Evolutionary conservation across 148 eudicot genomes (phyloP), one percentile per base, ranked within the genome.

Genomic region (Simmondsia chinensis): DNA sequence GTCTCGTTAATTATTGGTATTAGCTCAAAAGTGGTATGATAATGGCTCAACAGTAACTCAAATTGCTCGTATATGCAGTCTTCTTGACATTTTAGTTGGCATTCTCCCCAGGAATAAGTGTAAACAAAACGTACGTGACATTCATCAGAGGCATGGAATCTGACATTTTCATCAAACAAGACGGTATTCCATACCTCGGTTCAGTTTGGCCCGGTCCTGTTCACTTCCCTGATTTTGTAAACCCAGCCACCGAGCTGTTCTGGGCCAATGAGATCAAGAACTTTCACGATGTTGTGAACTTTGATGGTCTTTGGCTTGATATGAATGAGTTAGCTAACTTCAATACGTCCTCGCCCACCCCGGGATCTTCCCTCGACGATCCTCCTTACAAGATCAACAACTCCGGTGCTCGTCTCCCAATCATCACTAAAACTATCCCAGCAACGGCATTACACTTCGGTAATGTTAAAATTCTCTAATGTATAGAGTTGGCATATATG

Each of bases 301-400:
- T 64, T 20, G 71, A 70, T 21, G 75, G 75, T 29, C 27, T 70
- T 20, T 70, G 75, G 75, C 50, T 52, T 21, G 75, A 65, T 41
- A 70, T 70, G 75, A 70, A 70, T 26, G 75, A 70, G 63, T 57
- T 62, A 17, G 60, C 75, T 4, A 65, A 70, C 33, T 70, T 70
- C 43, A 24, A 20, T 3, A 39, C 63, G 12, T 41, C 59, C 1
- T 9, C 57, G 32, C 59, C 59, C 40, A 25, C 29, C 14, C 64
- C 50, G 25, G 48, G 54, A 2, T 63, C 82, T 21, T n/a, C 54
- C 30, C 71, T 71, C n/a, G 77, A 75, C 15, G 41, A 67, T 45
- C 82, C 82, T 0, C 82, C 82, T 20, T 75, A 75, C 43, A 71
- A 60, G 63, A 67, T 75, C 52, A 75, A 75, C 20, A 66, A 68